Evolutionary conservation across 2,329 filamentous ascomycete genomes (phyloP), one percentile per base, ranked within the genome.

Genomic region (Xylariaceae sp.): DNA sequence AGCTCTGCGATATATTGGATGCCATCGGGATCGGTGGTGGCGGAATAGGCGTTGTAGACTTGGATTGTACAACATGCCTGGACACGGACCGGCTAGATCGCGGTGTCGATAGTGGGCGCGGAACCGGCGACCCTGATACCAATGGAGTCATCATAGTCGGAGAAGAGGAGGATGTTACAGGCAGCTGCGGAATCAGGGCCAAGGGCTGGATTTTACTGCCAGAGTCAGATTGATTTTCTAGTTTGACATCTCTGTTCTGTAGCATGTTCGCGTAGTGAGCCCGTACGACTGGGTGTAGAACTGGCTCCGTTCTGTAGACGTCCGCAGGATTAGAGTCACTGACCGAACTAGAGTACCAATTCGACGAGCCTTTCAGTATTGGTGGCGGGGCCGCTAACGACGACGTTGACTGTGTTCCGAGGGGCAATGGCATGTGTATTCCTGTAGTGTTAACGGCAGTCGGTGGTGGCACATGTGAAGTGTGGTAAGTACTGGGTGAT

Each of bases 241-340:
- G 27, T 19, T 64, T 62, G 2, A 53, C 35, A 31, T 63, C 60
- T 34, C 60, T 60, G 30, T 50, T 62, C 47, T 67, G 63, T 44
- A 70, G 44, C 62, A 68, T 61, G 7, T 63, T 62, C 11, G 65
- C 66, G 57, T 68, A 68, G 30, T 66, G 66, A 35, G 65, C 61
- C 34, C 66, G 60, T 31, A 70, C 68, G 11, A 67, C 68, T 35
- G 68, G 68, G 43, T 70, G 68, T 37, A 69, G 47, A 43, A 64
- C 59, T 27, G 62, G 53, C 9, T 53, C 50, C 42, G 53, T 49
- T 26, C 47, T 59, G 19, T 58, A 46, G 19, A 39, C 5, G 53
- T 62, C 58, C 54, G 57, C 59, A 46, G 54, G 47, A 49, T 48
- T 54, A 12, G 45, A 27, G 11, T 39, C 30, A 35, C 48, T 31